These are phyloP conservation scores for Oryza coarctata DNA, from an alignment of 176 grass and related monocot genomes.

Conservation along the genomic window DNA sequence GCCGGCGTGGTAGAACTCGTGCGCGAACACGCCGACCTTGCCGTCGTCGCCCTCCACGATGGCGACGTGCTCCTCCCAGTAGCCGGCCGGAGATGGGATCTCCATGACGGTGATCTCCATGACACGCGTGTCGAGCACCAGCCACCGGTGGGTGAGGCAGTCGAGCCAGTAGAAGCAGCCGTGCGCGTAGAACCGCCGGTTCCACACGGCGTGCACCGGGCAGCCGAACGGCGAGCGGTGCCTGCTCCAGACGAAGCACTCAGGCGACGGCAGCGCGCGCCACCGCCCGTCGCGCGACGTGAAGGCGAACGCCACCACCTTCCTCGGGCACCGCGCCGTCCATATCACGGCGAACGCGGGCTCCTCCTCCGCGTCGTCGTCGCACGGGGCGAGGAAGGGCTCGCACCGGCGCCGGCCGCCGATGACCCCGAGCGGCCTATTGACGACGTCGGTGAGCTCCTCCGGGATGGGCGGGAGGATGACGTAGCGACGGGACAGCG, in stretches of 20 bases:
- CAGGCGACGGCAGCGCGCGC: constrained; percentile 36
- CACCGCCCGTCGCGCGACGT: constrained; percentile 32
- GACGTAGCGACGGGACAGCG: constrained; percentile 40
- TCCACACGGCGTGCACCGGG: constrained; percentile 41
- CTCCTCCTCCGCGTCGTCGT: not conserved
- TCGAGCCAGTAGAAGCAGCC: constrained; percentile 57
- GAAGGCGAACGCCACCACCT: constrained; percentile 40
- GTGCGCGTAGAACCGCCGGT: constrained; percentile 51
- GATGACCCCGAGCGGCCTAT: constrained; percentile 28
- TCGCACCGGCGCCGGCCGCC: constrained; percentile 38
- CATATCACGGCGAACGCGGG: constrained; percentile 42
- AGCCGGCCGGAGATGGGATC: constrained; percentile 23
- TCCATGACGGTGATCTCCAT: constrained; percentile 38
- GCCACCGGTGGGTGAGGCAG: constrained; percentile 37
- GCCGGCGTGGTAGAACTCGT: constrained; percentile 40
- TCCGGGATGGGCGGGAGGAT: constrained; percentile 40
- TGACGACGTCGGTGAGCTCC: constrained; percentile 11
- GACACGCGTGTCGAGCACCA: constrained; percentile 35
- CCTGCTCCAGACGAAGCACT: constrained; percentile 33
- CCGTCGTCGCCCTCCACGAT: constrained; percentile 10
- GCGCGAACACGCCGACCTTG: constrained; percentile 41
- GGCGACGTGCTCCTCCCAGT: constrained; percentile 50
- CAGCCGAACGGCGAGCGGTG: constrained; percentile 30
- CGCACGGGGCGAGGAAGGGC: constrained; percentile 39
- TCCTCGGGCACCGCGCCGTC: constrained; percentile 35